Evolutionary conservation across 2,329 filamentous ascomycete genomes (phyloP).

Genomic region (Xylariales sp.): DNA sequence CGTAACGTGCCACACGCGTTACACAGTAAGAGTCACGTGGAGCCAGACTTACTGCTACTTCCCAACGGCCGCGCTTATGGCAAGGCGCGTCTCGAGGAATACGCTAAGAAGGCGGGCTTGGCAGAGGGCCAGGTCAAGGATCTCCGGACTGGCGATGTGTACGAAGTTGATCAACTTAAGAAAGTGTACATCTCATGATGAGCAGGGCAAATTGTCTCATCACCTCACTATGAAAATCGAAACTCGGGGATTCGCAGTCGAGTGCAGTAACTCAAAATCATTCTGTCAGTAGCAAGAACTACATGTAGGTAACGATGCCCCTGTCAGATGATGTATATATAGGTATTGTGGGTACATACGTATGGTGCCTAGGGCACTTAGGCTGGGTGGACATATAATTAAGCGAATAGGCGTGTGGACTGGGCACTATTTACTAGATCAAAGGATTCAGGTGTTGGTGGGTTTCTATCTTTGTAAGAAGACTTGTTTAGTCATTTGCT

Average conservation of each 20-base stretch:
- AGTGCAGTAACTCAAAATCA: background rate
- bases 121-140: constrained; percentile 77
- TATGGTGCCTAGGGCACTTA: background rate
- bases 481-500: too few species aligned
- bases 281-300: background rate
- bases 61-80: constrained; percentile 92
- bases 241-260: background rate
- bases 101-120: constrained; percentile 83
- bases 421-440: background rate
- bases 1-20: constrained; percentile 91
- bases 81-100: constrained; percentile 75
- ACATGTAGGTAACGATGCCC: background rate
- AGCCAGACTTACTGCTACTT: constrained; percentile 85
- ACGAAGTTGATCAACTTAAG: constrained; percentile 70
- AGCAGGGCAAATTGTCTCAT: constrained; percentile 11
- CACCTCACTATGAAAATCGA: background rate
- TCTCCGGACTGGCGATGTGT: constrained; percentile 78
- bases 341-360: background rate
- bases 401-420: background rate
- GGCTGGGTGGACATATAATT: background rate
- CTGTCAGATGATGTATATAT: background rate
- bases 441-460: background rate
- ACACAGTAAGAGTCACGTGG: constrained; percentile 93
- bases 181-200: constrained; percentile 89
- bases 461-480: too few species aligned